Conservation (phyloP, 1,139 yeast genomes). For the Wickerhamiella pararugosa region DNA sequence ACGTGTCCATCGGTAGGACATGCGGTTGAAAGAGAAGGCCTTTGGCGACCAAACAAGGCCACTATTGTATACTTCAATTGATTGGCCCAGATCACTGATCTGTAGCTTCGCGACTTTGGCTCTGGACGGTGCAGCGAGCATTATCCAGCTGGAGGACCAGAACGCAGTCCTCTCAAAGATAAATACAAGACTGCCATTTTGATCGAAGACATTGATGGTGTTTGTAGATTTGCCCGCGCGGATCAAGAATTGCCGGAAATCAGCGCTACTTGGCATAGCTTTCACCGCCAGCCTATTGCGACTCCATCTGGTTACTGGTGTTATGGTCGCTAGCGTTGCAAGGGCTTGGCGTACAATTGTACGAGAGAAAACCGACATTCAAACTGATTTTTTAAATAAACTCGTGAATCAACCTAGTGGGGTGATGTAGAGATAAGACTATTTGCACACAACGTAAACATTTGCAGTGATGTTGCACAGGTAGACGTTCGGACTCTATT, state of each 20-base stretch:
- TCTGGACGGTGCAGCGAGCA: conserved; percentile 33
- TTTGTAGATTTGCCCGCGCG: conserved; percentile 34
- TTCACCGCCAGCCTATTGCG: background rate
- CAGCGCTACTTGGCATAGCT: background rate
- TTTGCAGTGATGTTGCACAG: too few species aligned
- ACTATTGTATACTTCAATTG: conserved; percentile 37
- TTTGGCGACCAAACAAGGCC: background rate
- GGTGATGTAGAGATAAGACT: too few species aligned
- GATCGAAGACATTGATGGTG: conserved; percentile 35
- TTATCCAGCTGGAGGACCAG: conserved; percentile 38
- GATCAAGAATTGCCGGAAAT: conserved; percentile 22
- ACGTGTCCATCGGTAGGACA: conserved; percentile 23
- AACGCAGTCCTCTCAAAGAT: conserved; percentile 39
- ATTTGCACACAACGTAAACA: too few species aligned
- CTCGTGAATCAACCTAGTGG: background rate
- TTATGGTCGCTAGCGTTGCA: background rate
- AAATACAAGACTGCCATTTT: conserved; percentile 31
- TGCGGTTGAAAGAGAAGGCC: conserved; percentile 16
- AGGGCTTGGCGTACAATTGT: background rate
- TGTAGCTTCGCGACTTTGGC: conserved; percentile 38
- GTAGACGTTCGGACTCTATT: too few species aligned
- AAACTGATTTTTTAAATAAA: background rate
- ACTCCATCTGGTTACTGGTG: background rate
- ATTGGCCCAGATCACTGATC: conserved; percentile 33
- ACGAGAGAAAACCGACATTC: background rate